These are phyloP conservation scores for Jamesozyma gamospora DNA, from an alignment of 805 yeast genomes.

Conservation along the genomic window DNA sequence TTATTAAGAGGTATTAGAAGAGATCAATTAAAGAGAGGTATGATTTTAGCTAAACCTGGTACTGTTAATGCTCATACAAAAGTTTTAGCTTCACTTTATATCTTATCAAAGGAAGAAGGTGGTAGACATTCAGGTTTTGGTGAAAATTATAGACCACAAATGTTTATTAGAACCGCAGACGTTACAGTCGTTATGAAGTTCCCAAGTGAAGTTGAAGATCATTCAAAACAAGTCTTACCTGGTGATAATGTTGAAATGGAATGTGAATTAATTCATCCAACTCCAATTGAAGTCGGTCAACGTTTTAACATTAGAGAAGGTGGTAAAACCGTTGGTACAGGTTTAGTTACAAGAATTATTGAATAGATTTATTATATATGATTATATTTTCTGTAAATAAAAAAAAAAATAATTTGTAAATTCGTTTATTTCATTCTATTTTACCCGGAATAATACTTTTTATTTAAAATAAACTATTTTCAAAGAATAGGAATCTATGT, in stretches of 20 bases:
- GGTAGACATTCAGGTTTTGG: slow-evolving; percentile 98
- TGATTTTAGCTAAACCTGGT: slow-evolving; percentile 92
- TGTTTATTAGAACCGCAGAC: slow-evolving; percentile 92
- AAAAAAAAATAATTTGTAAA: too few species aligned
- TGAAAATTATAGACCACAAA: slow-evolving; percentile 95
- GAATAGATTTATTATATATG: slow-evolving; percentile 32
- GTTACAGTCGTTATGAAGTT: slow-evolving; percentile 83
- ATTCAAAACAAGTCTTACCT: slow-evolving; percentile 85
- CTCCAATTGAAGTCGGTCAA: slow-evolving; percentile 92
- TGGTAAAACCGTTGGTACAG: slow-evolving; percentile 98
- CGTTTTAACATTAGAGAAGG: slow-evolving; percentile 99
- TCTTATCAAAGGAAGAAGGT: slow-evolving; percentile 95
- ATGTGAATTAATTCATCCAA: slow-evolving; percentile 79
- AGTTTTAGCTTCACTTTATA: slow-evolving; percentile 86
- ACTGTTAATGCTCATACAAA: slow-evolving; percentile 87
- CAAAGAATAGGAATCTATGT: too few species aligned
- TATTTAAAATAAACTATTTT: too few species aligned
- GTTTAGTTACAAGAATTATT: slow-evolving; percentile 86
- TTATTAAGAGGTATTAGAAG: slow-evolving; percentile 82
- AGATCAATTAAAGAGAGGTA: slow-evolving; percentile 94
- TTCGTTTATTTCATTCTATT: background rate
- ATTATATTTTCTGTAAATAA: background rate
- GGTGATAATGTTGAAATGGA: slow-evolving; percentile 98
- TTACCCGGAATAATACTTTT: too few species aligned
- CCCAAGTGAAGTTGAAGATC: slow-evolving; percentile 78